Base-by-base conservation (phyloP, 257 asterid genomes). In the Capsicum pubescens region DNA sequence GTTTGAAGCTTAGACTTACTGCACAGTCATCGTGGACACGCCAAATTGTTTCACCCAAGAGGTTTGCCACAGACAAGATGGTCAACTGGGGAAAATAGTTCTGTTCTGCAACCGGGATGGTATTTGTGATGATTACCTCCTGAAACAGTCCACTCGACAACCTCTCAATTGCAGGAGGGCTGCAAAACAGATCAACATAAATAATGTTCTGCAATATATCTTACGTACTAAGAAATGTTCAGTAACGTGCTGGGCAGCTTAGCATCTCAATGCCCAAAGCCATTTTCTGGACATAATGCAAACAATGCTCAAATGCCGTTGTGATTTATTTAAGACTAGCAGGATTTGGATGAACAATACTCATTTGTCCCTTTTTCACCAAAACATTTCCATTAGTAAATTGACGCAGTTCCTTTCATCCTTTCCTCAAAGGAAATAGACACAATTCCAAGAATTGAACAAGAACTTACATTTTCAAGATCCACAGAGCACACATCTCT, bases 91-190 rank as follows among this genome's bases (percentile, higher is more conserved):
- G 97, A 68, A 95, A 95, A 82, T 95, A 94, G 91, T 94, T 94
- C 83, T 90, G 88, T 86, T 95, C 99, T 35, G 94, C 88, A 79
- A 95, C 91, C 8, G 99, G 99, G 79, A 95, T 94, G 83, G 99
- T 95, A 90, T 95, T 95, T 55, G 99, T 95, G 77, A 95, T 84
- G 83, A 95, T 95, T 58, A 95, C 99, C 92, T 95, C 99, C 88
- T 95, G 99, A 87, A 95, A 94, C 55, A 95, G 90, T 74, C 99
- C 99, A 72, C 97, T 89, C 35, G 99, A 95, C 86, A 95, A 87
- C 88, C 99, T 91, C 88, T 95, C 97, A 79, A 95, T 88, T 15
- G 98, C 99, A 8, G 99, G 98, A 83, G 99, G 99, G 84, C 99
- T 95, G 94, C 89, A 89, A 85, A 85, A 88, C 35, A 86, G 72